A percentile compares a stretch with the other conserved stretches of the same genome.
Conservation (phyloP, 225 moss, liverwort and hornwort species). For the Physcomitrium patens region DNA sequence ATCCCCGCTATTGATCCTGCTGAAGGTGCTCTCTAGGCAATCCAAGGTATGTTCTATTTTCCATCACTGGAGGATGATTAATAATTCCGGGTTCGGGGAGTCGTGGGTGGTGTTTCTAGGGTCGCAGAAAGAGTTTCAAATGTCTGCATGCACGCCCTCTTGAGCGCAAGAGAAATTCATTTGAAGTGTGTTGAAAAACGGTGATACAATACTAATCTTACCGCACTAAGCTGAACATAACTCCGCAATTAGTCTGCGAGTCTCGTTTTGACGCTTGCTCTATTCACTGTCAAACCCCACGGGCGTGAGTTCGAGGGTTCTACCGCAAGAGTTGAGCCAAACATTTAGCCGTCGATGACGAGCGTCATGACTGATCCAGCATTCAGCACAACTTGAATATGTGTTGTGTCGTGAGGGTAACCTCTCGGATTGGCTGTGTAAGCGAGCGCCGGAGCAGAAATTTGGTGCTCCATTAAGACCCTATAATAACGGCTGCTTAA, state of each 20-base stretch:
- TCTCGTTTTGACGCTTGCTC: no score
- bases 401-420: constrained; percentile 7
- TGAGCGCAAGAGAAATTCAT: not conserved
- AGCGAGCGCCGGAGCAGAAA: constrained; percentile 18
- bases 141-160: constrained; percentile 4
- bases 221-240: no score
- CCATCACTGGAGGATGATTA: not conserved
- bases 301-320: not conserved
- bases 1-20: not conserved
- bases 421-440: not conserved
- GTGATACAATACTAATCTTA: no score
- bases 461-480: constrained; percentile 28
- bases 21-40: not conserved
- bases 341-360: not conserved
- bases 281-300: no score
- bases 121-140: not conserved
- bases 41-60: constrained; percentile 30
- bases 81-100: not conserved
- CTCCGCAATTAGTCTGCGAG: no score
- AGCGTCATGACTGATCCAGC: not conserved
- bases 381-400: not conserved
- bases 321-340: not conserved
- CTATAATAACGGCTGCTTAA: constrained; percentile 16
- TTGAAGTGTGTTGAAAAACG: no score
- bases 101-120: constrained; percentile 15